Conservation (phyloP, 768 basidiomycete species). For the Suillus brevipes region DNA sequence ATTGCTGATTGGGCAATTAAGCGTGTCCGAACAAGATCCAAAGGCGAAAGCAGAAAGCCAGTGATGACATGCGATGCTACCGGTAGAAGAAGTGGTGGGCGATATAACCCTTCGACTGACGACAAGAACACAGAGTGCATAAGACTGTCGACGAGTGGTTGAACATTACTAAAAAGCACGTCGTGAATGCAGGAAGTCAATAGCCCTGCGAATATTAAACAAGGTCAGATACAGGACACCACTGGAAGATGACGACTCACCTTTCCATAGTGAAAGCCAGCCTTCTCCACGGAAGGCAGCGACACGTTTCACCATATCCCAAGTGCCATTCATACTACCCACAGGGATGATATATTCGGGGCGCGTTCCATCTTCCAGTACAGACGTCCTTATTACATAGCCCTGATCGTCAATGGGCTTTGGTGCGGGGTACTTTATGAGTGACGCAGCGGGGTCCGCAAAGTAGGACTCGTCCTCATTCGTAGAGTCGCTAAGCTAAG, state of each 20-base stretch:
- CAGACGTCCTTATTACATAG: conserved; percentile 68
- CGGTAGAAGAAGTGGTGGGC: conserved; percentile 67
- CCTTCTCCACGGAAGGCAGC: conserved; percentile 84
- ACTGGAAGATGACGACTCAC: conserved; percentile 37
- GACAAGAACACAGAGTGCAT: conserved; percentile 72
- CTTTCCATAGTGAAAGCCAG: conserved; percentile 92
- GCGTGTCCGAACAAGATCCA: conserved; percentile 86
- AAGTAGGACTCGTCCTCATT: conserved; percentile 77
- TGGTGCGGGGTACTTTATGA: conserved; percentile 41
- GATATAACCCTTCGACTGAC: conserved; percentile 58
- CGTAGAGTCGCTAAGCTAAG: conserved; percentile 67
- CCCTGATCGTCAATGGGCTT: conserved; percentile 68
- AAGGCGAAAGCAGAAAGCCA: conserved; percentile 82
- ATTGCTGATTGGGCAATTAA: conserved; percentile 84
- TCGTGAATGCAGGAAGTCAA: conserved; percentile 83
- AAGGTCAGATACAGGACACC: conserved; percentile 11
- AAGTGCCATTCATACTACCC: conserved; percentile 80
- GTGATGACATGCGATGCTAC: conserved; percentile 85
- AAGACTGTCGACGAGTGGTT: conserved; percentile 73
- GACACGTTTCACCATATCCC: conserved; percentile 93
- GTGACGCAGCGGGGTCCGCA: conserved; percentile 58
- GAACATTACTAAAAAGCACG: conserved; percentile 69
- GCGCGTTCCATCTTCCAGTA: conserved; percentile 71
- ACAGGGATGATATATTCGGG: conserved; percentile 88
- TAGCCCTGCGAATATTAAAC: conserved; percentile 53